phyloP scores from a whole-genome alignment of 2,329 filamentous ascomycete genomes.

The Fusarium hainanense region DNA sequence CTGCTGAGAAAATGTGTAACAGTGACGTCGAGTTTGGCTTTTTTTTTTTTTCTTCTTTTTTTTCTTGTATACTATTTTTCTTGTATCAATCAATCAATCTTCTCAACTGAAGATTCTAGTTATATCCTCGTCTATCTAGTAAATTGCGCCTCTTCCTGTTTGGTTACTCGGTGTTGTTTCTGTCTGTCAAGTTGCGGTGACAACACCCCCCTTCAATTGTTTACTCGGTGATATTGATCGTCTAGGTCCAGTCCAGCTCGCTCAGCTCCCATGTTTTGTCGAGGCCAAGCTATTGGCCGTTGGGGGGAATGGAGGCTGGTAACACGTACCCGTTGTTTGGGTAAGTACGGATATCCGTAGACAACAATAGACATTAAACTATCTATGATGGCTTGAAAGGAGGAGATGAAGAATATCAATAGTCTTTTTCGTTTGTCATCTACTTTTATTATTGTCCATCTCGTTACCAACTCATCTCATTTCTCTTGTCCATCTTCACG shows the following conservation, averaged over 20 bases:
- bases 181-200: slow-evolving; percentile 21
- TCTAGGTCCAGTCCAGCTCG: slow-evolving; percentile 15
- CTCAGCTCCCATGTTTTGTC: slow-evolving; percentile 28
- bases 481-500: slow-evolving; percentile 30
- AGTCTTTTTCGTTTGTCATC: slow-evolving; percentile 13
- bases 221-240: slow-evolving; percentile 20
- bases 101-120: slow-evolving; percentile 3
- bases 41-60: not conserved
- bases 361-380: not conserved
- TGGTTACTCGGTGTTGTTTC: not conserved
- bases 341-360: not conserved
- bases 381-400: slow-evolving; percentile 6
- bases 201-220: slow-evolving; percentile 14
- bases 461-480: slow-evolving; percentile 39
- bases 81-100: not conserved
- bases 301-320: slow-evolving; percentile 37
- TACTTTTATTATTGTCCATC: slow-evolving; percentile 29
- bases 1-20: slow-evolving; percentile 14
- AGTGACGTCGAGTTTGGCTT: slow-evolving; percentile 26
- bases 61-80: not conserved
- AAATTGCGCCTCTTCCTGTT: slow-evolving; percentile 12
- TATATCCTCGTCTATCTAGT: not conserved
- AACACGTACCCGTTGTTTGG: slow-evolving; percentile 4
- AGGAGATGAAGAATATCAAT: slow-evolving; percentile 25
- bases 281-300: slow-evolving; percentile 15